Percentiles rank a stretch among this genome's conserved stretches.
These are phyloP conservation scores for Orychophragmus violaceus DNA, from an alignment of 345 rosid species.

Conservation along the genomic window DNA sequence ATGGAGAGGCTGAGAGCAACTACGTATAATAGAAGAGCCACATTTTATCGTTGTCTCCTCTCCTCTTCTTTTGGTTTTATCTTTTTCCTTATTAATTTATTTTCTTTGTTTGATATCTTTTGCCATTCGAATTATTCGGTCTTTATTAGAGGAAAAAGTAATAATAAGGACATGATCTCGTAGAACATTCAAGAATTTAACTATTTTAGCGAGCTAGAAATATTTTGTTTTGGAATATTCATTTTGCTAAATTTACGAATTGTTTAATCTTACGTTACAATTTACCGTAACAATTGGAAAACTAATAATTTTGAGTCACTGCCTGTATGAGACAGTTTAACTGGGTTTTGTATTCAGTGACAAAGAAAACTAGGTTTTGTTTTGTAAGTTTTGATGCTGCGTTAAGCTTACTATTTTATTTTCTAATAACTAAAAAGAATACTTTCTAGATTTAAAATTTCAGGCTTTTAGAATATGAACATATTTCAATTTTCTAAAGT, in stretches of 20 bases:
- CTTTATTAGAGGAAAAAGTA: background rate
- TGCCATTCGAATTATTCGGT: background rate
- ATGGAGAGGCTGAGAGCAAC: slow-evolving; percentile 22
- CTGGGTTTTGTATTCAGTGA: background rate
- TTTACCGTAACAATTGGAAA: background rate
- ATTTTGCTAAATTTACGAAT: background rate
- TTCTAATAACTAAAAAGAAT: too few relatives aligned
- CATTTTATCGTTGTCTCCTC: slow-evolving; percentile 11
- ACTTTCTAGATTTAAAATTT: too few relatives aligned
- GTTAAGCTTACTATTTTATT: too few relatives aligned
- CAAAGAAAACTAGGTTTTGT: too few relatives aligned
- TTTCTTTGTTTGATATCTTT: background rate
- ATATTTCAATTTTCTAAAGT: too few relatives aligned
- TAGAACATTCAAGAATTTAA: background rate
- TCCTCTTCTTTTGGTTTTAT: slow-evolving; percentile 24
- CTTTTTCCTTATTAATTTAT: background rate
- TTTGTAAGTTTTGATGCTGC: too few relatives aligned
- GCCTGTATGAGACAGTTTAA: background rate
- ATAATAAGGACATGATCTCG: background rate
- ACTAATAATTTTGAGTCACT: background rate
- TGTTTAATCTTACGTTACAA: background rate
- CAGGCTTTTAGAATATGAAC: too few relatives aligned
- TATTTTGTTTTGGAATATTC: background rate
- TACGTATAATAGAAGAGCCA: slow-evolving; percentile 5
- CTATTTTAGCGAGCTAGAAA: background rate